Evolutionary conservation across 1,139 yeast species (phyloP).

Genomic region (Chernovozyma sophiae-reginae): DNA sequence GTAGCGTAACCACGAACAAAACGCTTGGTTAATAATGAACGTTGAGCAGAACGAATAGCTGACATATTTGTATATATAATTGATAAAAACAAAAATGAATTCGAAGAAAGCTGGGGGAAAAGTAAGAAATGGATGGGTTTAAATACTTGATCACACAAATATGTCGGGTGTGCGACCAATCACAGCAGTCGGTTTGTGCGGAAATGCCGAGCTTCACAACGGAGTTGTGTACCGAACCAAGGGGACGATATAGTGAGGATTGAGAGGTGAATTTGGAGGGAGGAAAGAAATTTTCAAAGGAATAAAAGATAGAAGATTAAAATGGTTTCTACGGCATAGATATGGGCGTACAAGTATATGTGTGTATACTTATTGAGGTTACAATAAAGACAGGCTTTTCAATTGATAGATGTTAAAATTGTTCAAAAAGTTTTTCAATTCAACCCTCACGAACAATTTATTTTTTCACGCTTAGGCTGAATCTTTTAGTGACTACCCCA

Average conservation of each 20-base stretch:
- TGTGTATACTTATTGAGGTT: no score
- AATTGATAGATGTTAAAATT: no score
- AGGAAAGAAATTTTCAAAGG: no score
- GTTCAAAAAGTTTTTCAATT: no score
- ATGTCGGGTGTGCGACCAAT: slow-evolving; percentile 6
- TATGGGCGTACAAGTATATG: no score
- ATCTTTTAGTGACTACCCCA: slow-evolving; percentile 11
- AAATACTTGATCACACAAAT: slow-evolving; percentile 4
- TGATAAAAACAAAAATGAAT: slow-evolving; percentile 12
- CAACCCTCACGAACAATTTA: no score
- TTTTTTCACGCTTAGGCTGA: no score
- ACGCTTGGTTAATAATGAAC: slow-evolving; percentile 30
- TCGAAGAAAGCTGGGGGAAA: slow-evolving; percentile 1
- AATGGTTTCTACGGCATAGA: no score
- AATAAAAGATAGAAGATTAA: no score
- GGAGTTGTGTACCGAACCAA: background rate
- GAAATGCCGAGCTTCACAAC: slow-evolving; percentile 1
- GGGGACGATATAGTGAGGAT: no score
- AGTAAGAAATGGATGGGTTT: slow-evolving; percentile 6
- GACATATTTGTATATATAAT: slow-evolving; percentile 22
- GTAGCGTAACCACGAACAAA: slow-evolving; percentile 46
- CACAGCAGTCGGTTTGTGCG: slow-evolving; percentile 4
- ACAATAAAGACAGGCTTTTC: no score
- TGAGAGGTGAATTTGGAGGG: no score
- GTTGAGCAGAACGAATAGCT: slow-evolving; percentile 38